Evolutionary conservation across 2,329 filamentous ascomycete genomes (phyloP).

Genomic region (Verruconis gallopava): DNA sequence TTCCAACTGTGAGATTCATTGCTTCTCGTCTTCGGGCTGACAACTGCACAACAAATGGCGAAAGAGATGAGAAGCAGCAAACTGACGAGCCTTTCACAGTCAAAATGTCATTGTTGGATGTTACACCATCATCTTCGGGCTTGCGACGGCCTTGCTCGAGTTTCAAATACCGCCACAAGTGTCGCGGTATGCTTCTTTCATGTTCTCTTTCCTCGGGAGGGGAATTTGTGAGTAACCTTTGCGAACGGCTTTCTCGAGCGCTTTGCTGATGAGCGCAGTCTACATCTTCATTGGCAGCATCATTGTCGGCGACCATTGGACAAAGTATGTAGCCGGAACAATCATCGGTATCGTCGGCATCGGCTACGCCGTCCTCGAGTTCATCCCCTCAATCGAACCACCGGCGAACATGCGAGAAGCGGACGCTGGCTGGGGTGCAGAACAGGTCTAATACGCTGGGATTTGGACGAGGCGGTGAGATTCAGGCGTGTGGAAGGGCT

Average conservation of each 20-base stretch:
- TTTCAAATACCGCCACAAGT: constrained; percentile 92
- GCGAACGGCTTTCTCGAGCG: constrained; percentile 6
- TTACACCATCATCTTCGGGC: constrained; percentile 86
- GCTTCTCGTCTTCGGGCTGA: not conserved
- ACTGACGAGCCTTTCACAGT: constrained; percentile 27
- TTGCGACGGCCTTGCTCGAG: constrained; percentile 40
- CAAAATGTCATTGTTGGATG: constrained; percentile 64
- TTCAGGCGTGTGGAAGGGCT: too few relatives aligned
- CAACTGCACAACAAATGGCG: not conserved
- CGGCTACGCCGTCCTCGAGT: constrained; percentile 48
- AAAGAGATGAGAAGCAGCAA: not conserved
- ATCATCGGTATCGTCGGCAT: constrained; percentile 69
- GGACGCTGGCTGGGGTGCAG: constrained; percentile 39
- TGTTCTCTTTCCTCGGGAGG: constrained; percentile 94
- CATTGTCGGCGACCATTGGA: constrained; percentile 53
- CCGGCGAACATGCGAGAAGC: constrained; percentile 43
- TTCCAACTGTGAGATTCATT: too few relatives aligned
- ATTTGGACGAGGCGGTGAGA: too few relatives aligned
- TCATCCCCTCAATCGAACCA: constrained; percentile 38
- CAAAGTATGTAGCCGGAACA: constrained; percentile 63
- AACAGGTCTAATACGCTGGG: constrained; percentile 42
- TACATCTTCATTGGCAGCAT: constrained; percentile 92
- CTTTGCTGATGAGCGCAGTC: constrained; percentile 42
- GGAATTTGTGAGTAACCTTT: constrained; percentile 63
- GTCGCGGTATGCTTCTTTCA: constrained; percentile 87